Conservation (phyloP, 2,329 filamentous ascomycete genomes). For the Ascochyta clinopodiicola region DNA sequence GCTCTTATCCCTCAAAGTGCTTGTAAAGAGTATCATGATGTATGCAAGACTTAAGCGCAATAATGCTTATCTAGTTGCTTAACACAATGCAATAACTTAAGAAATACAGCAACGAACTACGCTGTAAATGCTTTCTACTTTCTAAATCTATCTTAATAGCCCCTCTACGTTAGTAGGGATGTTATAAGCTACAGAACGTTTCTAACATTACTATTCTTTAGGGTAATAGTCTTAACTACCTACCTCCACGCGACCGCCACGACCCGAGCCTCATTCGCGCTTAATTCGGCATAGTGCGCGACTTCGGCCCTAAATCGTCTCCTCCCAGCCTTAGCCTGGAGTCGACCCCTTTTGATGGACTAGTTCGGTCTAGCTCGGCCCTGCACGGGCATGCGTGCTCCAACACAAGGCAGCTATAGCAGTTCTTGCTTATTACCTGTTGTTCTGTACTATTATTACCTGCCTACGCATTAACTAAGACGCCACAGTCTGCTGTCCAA, state of each 20-base stretch:
- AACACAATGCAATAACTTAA: too few species aligned
- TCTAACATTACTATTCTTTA: too few species aligned
- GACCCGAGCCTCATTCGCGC: slow-evolving; percentile 1
- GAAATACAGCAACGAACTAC: too few species aligned
- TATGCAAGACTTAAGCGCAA: too few species aligned
- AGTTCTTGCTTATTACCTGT: not conserved
- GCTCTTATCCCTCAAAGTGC: too few species aligned
- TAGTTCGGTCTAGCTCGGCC: not conserved
- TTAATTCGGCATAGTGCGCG: not conserved
- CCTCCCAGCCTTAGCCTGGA: slow-evolving; percentile 3
- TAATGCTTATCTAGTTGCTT: too few species aligned
- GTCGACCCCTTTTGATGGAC: slow-evolving; percentile 2
- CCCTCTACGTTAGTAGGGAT: too few species aligned
- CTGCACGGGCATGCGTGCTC: not conserved
- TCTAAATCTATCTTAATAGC: too few species aligned
- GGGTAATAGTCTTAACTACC: too few species aligned
- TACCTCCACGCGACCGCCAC: slow-evolving; percentile 6
- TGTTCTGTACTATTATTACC: not conserved
- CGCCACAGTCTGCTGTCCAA: not conserved
- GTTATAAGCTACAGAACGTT: too few species aligned
- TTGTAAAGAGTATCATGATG: too few species aligned
- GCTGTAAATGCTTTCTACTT: too few species aligned
- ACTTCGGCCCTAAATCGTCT: slow-evolving; percentile 2
- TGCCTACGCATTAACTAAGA: not conserved
- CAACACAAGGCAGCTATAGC: not conserved